phyloP scores from a whole-genome alignment of 805 yeast genomes.

The Suhomyces tanzawaensis region DNA sequence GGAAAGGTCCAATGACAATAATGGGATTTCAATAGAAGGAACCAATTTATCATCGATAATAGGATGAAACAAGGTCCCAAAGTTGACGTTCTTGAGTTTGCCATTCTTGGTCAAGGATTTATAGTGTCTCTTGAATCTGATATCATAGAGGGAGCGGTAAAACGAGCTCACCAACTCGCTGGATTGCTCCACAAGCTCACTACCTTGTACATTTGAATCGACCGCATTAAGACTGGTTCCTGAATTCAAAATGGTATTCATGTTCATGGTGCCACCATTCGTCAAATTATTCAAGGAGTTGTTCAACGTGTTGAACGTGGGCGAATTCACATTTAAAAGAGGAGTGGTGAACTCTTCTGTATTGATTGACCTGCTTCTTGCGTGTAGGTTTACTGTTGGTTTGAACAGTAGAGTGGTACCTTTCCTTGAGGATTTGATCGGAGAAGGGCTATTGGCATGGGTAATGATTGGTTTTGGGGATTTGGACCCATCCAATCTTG shows the following conservation, averaged over 20 bases:
- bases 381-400: conserved; percentile 5
- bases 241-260: conserved; percentile 20
- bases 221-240: neutral
- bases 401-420: conserved; percentile 1
- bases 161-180: conserved; percentile 27
- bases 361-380: conserved; percentile 11
- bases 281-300: conserved; percentile 1
- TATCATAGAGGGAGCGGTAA: conserved; percentile 34
- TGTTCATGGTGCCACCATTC: conserved; percentile 16
- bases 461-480: conserved; percentile 4
- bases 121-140: conserved; percentile 35
- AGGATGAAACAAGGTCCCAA: conserved; percentile 32
- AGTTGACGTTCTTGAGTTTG: conserved; percentile 5
- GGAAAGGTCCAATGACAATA: conserved; percentile 32
- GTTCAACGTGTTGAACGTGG: conserved; percentile 3
- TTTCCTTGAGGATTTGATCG: conserved; percentile 5
- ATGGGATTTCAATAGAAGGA: conserved; percentile 39
- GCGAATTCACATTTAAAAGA: conserved; percentile 2
- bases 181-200: conserved; percentile 2
- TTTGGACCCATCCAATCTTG: conserved; percentile 2
- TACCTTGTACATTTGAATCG: conserved; percentile 12
- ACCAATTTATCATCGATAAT: conserved; percentile 35
- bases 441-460: conserved; percentile 8
- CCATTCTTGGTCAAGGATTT: conserved; percentile 14
- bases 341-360: conserved; percentile 9